A percentile compares a stretch with the other conserved stretches of the same genome.
These are phyloP conservation scores for Cladorrhinum samala DNA, from an alignment of 495 filamentous ascomycete genomes.

Conservation along the genomic window DNA sequence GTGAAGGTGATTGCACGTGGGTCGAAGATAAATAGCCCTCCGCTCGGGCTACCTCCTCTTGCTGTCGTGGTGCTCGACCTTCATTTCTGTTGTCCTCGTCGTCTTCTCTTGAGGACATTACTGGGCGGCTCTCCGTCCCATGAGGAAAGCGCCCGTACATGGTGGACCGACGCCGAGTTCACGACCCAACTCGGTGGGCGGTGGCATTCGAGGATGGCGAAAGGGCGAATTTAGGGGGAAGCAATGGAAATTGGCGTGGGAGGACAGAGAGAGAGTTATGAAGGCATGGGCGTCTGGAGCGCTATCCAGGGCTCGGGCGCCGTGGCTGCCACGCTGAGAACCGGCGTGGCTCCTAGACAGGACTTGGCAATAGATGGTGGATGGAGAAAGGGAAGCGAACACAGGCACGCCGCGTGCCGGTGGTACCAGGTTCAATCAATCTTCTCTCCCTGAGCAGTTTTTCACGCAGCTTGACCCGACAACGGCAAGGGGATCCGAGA, in stretches of 20 bases:
- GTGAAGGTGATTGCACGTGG: neutral
- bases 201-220: slow-evolving; percentile 1
- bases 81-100: slow-evolving; percentile 3
- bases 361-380: neutral
- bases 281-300: neutral
- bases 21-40: neutral
- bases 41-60: neutral
- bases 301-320: neutral
- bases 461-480: no score
- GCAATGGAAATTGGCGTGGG: neutral
- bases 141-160: slow-evolving; percentile 2
- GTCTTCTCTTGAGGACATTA: neutral
- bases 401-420: no score
- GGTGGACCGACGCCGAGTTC: neutral
- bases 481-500: no score
- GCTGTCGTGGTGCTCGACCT: slow-evolving; percentile 1
- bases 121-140: neutral
- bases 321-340: neutral
- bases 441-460: neutral
- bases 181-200: slow-evolving; percentile 4
- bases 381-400: neutral
- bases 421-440: neutral
- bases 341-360: neutral
- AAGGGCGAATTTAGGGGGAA: neutral
- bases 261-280: neutral